These are phyloP conservation scores for Gloeostereum incarnatum DNA, from an alignment of 768 basidiomycete species.

Conservation along the genomic window DNA sequence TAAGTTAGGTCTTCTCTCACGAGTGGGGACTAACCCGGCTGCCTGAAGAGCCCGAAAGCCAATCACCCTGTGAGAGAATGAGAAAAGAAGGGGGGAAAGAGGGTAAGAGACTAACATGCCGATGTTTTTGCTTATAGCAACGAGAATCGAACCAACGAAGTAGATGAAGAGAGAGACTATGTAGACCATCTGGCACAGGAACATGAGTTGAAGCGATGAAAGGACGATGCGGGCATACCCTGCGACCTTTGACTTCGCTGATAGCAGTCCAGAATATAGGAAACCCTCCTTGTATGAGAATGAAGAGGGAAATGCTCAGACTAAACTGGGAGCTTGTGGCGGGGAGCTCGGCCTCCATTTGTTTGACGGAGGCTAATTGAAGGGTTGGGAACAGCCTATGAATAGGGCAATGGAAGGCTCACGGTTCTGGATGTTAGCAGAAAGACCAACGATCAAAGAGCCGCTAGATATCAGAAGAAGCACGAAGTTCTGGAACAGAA, in stretches of 20 bases:
- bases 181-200: constrained; percentile 38
- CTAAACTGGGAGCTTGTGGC: constrained; percentile 57
- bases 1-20: constrained; percentile 1
- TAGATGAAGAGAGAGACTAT: constrained; percentile 42
- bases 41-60: constrained; percentile 66
- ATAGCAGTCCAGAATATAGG: constrained; percentile 35
- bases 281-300: constrained; percentile 57
- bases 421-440: constrained; percentile 60
- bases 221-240: constrained; percentile 25
- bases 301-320: constrained; percentile 62
- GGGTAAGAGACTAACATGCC: constrained; percentile 24
- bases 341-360: constrained; percentile 50
- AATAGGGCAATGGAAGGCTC: constrained; percentile 10
- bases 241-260: constrained; percentile 71
- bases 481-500: constrained; percentile 25
- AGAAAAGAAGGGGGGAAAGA: background rate
- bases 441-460: constrained; percentile 49
- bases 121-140: constrained; percentile 47
- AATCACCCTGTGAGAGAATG: constrained; percentile 31
- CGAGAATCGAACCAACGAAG: constrained; percentile 43
- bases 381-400: background rate
- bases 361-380: constrained; percentile 46
- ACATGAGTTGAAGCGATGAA: background rate
- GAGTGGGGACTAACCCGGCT: constrained; percentile 35
- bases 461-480: constrained; percentile 40